Evolutionary conservation across 306 rosid species (phyloP).

Genomic region (Cucurbita pepo): DNA sequence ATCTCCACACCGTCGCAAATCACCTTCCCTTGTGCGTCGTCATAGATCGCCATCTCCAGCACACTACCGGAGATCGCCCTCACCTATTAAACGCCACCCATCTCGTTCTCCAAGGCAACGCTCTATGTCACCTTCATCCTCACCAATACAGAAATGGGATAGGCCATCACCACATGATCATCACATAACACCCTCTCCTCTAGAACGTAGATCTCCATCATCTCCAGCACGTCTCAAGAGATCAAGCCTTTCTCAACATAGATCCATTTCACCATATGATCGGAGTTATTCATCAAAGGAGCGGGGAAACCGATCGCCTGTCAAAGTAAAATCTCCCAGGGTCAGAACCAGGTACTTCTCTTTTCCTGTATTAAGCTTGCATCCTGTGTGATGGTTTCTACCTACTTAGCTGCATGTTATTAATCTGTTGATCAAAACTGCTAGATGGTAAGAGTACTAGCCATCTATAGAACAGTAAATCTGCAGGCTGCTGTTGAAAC

Average conservation of each 20-base stretch:
- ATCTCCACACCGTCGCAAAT: constrained; percentile 1
- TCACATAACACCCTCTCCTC: too few relatives aligned
- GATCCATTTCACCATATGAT: constrained; percentile 23
- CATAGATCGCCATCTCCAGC: neutral
- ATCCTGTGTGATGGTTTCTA: neutral
- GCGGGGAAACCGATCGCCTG: constrained; percentile 29
- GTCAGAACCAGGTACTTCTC: constrained; percentile 39
- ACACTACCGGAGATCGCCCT: neutral
- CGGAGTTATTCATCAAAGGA: constrained; percentile 43
- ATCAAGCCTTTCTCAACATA: constrained; percentile 23
- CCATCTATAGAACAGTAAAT: neutral
- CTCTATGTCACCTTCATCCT: constrained; percentile 17
- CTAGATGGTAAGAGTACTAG: neutral
- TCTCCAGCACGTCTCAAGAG: constrained; percentile 25
- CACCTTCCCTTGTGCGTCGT: neutral
- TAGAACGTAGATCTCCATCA: constrained; percentile 1
- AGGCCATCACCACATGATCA: constrained; percentile 22
- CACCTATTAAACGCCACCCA: neutral
- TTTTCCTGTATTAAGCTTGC: neutral
- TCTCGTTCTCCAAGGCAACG: constrained; percentile 27
- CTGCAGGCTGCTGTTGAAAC: neutral
- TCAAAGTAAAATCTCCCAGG: constrained; percentile 23
- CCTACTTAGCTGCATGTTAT: neutral
- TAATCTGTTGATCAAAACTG: neutral
- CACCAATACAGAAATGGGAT: constrained; percentile 10